phyloP scores from a whole-genome alignment of 345 rosid genomes.

The Sisymbrium altissimum region DNA sequence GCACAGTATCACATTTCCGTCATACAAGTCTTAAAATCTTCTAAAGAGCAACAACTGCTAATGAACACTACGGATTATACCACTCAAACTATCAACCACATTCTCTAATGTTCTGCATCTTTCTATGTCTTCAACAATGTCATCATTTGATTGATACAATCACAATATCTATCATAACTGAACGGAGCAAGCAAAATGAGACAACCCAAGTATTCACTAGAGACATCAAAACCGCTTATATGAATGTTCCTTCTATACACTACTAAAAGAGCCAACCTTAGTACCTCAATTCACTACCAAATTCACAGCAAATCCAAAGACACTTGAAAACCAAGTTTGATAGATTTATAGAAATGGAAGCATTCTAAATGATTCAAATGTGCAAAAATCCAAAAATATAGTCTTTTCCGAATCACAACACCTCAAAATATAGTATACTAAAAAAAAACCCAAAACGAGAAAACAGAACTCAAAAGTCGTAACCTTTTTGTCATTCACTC shows the following conservation, averaged over 20 bases:
- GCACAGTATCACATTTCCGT: not conserved
- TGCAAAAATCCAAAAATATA: slow-evolving; percentile 15
- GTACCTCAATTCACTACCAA: not conserved
- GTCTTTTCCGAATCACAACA: not conserved
- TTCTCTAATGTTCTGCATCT: not conserved
- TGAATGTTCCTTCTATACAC: not conserved
- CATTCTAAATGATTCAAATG: slow-evolving; percentile 2
- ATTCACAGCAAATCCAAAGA: not conserved
- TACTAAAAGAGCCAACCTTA: not conserved
- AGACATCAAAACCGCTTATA: not conserved
- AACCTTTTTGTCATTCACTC: slow-evolving; percentile 24
- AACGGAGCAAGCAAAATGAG: not conserved
- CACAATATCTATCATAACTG: not conserved
- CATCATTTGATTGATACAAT: not conserved
- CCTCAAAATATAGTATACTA: slow-evolving; percentile 2
- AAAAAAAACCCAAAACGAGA: not conserved
- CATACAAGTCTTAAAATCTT: not conserved
- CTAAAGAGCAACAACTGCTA: not conserved
- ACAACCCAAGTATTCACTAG: not conserved
- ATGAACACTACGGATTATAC: not conserved
- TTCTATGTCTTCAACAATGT: not conserved
- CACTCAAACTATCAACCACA: not conserved
- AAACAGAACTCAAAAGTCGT: not conserved
- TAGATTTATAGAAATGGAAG: not conserved
- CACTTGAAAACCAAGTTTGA: not conserved